Conservation (phyloP, 148 eudicot species). For the Euryodendron excelsum region DNA sequence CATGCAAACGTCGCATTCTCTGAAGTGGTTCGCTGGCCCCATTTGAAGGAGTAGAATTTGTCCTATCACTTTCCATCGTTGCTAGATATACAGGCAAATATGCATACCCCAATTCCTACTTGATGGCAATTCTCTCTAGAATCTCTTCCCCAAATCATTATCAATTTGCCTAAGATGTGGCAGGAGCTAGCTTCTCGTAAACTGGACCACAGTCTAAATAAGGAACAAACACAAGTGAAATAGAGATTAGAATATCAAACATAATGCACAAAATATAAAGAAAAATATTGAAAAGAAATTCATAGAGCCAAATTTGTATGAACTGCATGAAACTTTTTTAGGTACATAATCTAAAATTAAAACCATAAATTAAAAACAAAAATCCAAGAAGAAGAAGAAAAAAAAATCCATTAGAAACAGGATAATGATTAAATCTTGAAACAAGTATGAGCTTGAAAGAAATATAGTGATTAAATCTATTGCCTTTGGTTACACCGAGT, state of each 20-base stretch:
- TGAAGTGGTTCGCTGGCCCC: conserved; percentile 41
- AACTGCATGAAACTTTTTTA: not conserved
- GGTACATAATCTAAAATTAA: not conserved
- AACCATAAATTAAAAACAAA: not conserved
- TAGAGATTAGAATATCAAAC: conserved; percentile 3
- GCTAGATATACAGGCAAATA: conserved; percentile 33
- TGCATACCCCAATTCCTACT: conserved; percentile 52
- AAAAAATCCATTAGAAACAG: not conserved
- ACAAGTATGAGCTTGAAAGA: not conserved
- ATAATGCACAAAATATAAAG: not conserved
- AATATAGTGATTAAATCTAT: not conserved
- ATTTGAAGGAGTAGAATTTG: conserved; percentile 38
- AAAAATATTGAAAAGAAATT: not conserved
- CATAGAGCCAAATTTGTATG: not conserved
- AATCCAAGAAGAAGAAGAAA: not conserved
- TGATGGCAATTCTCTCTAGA: conserved; percentile 41
- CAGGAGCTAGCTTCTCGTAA: conserved; percentile 26
- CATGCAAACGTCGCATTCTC: conserved; percentile 57
- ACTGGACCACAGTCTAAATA: conserved; percentile 15
- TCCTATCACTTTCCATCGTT: conserved; percentile 63
- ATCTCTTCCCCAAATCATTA: conserved; percentile 66
- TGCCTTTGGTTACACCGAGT: not conserved
- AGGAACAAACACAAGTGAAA: not conserved
- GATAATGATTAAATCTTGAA: not conserved
- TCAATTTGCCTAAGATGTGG: conserved; percentile 40